Base-by-base conservation (phyloP, 495 filamentous ascomycete species). In the Penicillium macrosclerotiorum region DNA sequence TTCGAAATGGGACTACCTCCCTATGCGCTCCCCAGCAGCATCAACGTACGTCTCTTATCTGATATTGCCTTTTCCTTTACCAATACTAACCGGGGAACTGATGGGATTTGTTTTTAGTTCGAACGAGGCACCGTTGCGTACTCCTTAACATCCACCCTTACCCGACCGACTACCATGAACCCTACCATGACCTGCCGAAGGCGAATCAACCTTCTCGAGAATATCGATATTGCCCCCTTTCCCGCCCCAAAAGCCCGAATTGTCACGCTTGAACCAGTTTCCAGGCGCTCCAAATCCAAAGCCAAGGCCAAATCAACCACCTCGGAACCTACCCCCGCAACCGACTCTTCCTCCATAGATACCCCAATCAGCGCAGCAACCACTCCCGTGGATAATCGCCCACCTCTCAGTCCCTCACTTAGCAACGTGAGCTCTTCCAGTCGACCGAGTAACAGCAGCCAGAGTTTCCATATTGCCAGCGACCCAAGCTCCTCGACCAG, bases 81-180 rank as follows among this genome's bases (percentile, higher is more conserved):
- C 18, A 32, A 42, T 29, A 29, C 38, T 29, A 9, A 18, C 32
- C 12, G 53, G 20, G 54, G 55, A 48, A 64, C 48, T 19, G 27
- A 23, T 31, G n/a, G n/a, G n/a, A n/a, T n/a, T 3, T 27, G 31
- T 49, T 17, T 62, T 19, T 63, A 96, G 90, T 98, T 98, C 63
- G 94, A 98, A 71, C 83, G 90, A 53, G 93, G 94, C 16, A 89
- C 88, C 11, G 89, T 98, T 55, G 85, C 85, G 6, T 98, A 97
- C 68, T 81, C 88, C 67, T 78, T 97, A 56, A 88, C 87, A 13
- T 83, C 92, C 32, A 96, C 90, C 19, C 59, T 97, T 35, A 98
- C 94, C 7, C 82, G 89, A 39, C 93, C 94, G 5, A 91, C 86
- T 0, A 85, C 91, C 11, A 90, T 96, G 45, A 80, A 86, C 22